Percentiles rank a stretch among this genome's conserved stretches.
phyloP scores from a whole-genome alignment of 306 rosid species.

The Lathyrus oleraceus region DNA sequence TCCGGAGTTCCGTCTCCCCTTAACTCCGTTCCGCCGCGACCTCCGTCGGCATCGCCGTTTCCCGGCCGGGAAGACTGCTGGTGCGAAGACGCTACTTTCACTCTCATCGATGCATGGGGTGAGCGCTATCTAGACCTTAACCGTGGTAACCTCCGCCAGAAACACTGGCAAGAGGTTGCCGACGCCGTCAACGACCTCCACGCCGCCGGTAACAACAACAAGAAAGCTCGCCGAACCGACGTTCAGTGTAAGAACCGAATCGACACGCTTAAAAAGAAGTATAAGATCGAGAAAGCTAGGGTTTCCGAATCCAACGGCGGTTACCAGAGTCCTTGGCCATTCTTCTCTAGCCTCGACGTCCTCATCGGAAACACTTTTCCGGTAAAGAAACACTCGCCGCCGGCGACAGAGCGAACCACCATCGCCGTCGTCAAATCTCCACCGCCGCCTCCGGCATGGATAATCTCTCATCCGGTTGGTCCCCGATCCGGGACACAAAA shows the following conservation, averaged over 20 bases:
- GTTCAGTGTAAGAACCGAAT: constrained; percentile 82
- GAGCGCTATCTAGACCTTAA: constrained; percentile 58
- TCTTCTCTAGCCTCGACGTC: constrained; percentile 62
- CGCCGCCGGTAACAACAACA: constrained; percentile 6
- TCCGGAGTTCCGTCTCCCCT: constrained; percentile 40
- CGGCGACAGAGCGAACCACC: constrained; percentile 25
- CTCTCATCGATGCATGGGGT: constrained; percentile 83
- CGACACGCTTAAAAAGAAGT: constrained; percentile 82
- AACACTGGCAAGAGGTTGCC: constrained; percentile 80
- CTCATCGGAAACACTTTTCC: constrained; percentile 56
- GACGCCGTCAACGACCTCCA: constrained; percentile 65
- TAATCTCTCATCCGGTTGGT: constrained; percentile 53
- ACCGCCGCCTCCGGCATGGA: constrained; percentile 41
- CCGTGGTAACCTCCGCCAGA: constrained; percentile 76
- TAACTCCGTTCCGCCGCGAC: constrained; percentile 26
- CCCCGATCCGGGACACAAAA: constrained; percentile 68
- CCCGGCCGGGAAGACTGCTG: constrained; percentile 75
- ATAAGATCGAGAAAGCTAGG: constrained; percentile 79
- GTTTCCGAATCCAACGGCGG: constrained; percentile 51
- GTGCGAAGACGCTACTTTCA: constrained; percentile 65
- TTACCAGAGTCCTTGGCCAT: constrained; percentile 65
- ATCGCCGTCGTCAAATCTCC: background rate
- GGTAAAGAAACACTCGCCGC: constrained; percentile 40
- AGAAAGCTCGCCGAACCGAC: constrained; percentile 56
- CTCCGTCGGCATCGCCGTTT: constrained; percentile 38